Conservation (phyloP, 2,329 filamentous ascomycete genomes). For the Paramyrothecium roridum region DNA sequence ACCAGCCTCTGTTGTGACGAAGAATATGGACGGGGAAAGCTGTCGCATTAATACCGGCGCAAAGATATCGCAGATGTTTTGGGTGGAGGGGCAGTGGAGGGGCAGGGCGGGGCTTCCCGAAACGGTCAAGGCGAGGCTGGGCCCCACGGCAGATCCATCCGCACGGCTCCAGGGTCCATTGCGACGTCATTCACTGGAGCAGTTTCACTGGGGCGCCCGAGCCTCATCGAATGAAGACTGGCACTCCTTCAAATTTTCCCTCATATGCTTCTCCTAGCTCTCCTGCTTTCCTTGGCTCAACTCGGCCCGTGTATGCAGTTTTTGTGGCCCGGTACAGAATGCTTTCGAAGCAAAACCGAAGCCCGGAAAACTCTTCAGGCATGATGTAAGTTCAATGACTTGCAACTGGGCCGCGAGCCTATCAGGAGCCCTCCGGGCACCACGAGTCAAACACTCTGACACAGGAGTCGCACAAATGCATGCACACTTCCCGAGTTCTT, state of each 20-base stretch:
- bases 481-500: too few relatives aligned
- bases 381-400: not conserved
- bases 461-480: too few relatives aligned
- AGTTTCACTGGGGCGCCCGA: not conserved
- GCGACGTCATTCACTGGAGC: not conserved
- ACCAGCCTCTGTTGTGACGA: not conserved
- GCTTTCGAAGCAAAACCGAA: too few relatives aligned
- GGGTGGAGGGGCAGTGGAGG: slow-evolving; percentile 13
- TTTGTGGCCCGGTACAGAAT: too few relatives aligned
- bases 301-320: too few relatives aligned
- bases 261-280: not conserved
- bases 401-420: not conserved
- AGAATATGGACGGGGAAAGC: not conserved
- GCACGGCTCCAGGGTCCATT: not conserved
- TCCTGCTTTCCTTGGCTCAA: not conserved
- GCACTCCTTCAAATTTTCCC: not conserved
- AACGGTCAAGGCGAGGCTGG: not conserved
- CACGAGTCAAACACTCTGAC: not conserved
- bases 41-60: slow-evolving; percentile 5
- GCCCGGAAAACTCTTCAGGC: not conserved
- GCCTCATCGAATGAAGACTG: not conserved
- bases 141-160: not conserved
- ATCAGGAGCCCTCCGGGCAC: not conserved
- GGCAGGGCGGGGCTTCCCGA: slow-evolving; percentile 19
- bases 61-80: slow-evolving; percentile 2